Percentiles rank a stretch among this genome's conserved stretches.
phyloP scores from a whole-genome alignment of 1,139 yeast species.

The Hemisphaericaspora xylofermentans region DNA sequence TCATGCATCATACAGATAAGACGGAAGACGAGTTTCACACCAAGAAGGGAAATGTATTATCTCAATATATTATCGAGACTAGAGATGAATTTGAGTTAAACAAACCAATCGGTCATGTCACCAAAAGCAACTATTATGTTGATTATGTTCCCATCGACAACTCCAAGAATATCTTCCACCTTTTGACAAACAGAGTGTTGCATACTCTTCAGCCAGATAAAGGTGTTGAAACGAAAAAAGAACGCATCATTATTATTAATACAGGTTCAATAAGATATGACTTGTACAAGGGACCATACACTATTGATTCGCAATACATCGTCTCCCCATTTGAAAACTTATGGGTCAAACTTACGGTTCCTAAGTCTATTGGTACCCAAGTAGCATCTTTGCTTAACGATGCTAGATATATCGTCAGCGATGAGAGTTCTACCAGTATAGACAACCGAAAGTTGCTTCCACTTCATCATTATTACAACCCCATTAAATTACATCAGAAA shows the following conservation, averaged over 20 bases:
- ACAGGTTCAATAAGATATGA: slow-evolving; percentile 92
- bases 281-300: slow-evolving; percentile 80
- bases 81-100: slow-evolving; percentile 57
- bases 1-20: slow-evolving; percentile 57
- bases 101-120: slow-evolving; percentile 61
- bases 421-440: slow-evolving; percentile 7
- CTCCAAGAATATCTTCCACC: slow-evolving; percentile 55
- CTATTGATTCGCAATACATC: slow-evolving; percentile 75
- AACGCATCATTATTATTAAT: slow-evolving; percentile 70
- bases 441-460: slow-evolving; percentile 21
- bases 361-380: slow-evolving; percentile 47
- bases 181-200: slow-evolving; percentile 60
- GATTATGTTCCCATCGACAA: slow-evolving; percentile 69
- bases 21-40: slow-evolving; percentile 40
- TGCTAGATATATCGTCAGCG: slow-evolving; percentile 40
- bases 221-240: slow-evolving; percentile 17
- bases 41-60: slow-evolving; percentile 47
- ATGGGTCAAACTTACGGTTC: slow-evolving; percentile 66
- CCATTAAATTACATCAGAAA: neutral
- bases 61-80: slow-evolving; percentile 42
- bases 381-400: slow-evolving; percentile 52
- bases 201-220: slow-evolving; percentile 43
- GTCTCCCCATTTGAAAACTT: slow-evolving; percentile 83
- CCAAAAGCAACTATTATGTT: slow-evolving; percentile 57
- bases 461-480: slow-evolving; percentile 23